Evolutionary conservation across 768 basidiomycete genomes (phyloP), one percentile per base, ranked within the genome.

Genomic region (Galerina marginata): DNA sequence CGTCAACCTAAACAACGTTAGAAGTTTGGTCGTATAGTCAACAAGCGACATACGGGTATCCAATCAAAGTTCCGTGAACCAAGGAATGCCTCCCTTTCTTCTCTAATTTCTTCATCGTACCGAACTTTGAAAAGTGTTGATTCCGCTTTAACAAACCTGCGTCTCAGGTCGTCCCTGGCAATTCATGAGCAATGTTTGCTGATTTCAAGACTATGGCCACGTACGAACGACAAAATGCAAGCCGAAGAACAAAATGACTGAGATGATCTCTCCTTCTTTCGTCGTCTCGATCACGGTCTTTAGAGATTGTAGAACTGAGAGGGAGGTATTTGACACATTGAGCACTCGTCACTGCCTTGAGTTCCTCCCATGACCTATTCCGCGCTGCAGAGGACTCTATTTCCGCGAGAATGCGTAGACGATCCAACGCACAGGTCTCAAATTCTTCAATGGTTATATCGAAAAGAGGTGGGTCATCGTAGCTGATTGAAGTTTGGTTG

Each of bases 361-460:
- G 79, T 60, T 96, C 95, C 4, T 91, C 88, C 81, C 83, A 89
- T n/a, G 89, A 72, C 43, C 92, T 79, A 69, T 95, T 94, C 37
- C 95, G 90, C 9, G 89, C 91, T 61, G 87, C 85, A 4, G 91
- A 94, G 1, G 95, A 89, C 69, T 96, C 95, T 56, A 97, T 96
- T 71, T 96, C 94, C 14, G 92, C 90, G 15, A 97, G 83, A 15
- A 97, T 82, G 26, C 93, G 87, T 36, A 99, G 82, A 39, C 97
- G 81, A 65, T 96, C 88, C 20, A 99, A 81, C 0, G 97, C 97
- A 70, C 84, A 92, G 2, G 83, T 88, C 72, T 99, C 97, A 66
- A 99, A 99, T 63, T 98, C 92, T 72, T 99, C 97, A 15, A 99
- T 80, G 1, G 95, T 95, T 16, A 99, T 89, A 68, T 99, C 95